Conservation (phyloP, 352 stramenopile species). For the Phytopythium mirpurense region DNA sequence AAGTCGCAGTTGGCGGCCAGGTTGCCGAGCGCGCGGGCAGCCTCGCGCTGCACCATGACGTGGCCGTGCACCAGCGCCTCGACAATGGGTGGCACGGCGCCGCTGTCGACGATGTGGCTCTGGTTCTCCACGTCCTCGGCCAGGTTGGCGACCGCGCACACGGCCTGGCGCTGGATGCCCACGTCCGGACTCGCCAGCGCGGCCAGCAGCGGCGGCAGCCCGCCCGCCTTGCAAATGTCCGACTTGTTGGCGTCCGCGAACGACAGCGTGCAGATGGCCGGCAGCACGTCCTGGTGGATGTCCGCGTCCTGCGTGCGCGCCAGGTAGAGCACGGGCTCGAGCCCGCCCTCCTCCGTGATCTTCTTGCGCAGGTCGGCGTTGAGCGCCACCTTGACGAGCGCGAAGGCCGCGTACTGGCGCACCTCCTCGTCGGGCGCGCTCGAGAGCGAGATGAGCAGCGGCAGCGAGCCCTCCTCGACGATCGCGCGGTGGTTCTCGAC, state of each 20-base stretch:
- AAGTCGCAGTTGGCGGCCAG: slow-evolving; percentile 95
- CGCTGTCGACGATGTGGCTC: slow-evolving; percentile 83
- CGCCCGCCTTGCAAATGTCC: slow-evolving; percentile 93
- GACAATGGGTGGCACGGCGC: slow-evolving; percentile 85
- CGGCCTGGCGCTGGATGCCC: slow-evolving; percentile 88
- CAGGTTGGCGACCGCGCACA: slow-evolving; percentile 94
- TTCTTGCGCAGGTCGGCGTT: slow-evolving; percentile 93
- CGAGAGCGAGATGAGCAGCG: slow-evolving; percentile 93
- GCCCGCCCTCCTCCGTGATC: slow-evolving; percentile 93
- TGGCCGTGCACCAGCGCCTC: slow-evolving; percentile 68
- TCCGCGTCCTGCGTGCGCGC: slow-evolving; percentile 89
- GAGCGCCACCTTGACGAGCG: slow-evolving; percentile 92
- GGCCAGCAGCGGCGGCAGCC: slow-evolving; percentile 85
- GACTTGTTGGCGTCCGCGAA: slow-evolving; percentile 93
- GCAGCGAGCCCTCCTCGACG: slow-evolving; percentile 91
- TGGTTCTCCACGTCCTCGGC: slow-evolving; percentile 94
- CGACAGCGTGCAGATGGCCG: slow-evolving; percentile 89
- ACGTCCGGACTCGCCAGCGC: slow-evolving; percentile 65
- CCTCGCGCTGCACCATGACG: slow-evolving; percentile 89
- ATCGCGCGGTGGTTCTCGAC: slow-evolving; percentile 93
- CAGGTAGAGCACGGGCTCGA: slow-evolving; percentile 96
- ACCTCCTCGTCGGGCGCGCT: slow-evolving; percentile 93
- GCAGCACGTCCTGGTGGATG: slow-evolving; percentile 90
- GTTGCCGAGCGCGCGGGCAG: slow-evolving; percentile 91
- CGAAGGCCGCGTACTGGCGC: slow-evolving; percentile 94